Evolutionary conservation across 208 protist species (phyloP).

Genomic region (Leishmania guyanensis): DNA sequence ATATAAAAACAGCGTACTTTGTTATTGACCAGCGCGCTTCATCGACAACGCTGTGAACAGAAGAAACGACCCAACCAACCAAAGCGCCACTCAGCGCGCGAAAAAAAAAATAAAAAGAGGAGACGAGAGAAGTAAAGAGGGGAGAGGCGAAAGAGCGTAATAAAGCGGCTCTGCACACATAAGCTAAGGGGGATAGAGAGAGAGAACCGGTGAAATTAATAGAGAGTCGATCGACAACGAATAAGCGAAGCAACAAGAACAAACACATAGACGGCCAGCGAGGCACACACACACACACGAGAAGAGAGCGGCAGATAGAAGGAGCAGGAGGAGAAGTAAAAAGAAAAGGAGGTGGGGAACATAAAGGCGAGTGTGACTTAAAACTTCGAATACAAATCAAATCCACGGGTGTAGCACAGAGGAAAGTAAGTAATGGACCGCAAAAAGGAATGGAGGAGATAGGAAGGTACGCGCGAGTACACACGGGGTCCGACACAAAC

Average conservation of each 20-base stretch:
- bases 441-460: not conserved
- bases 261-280: not conserved
- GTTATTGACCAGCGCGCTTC: not conserved
- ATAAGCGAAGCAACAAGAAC: not conserved
- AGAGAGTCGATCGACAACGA: constrained; percentile 4
- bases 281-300: not conserved
- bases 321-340: not conserved
- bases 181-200: not conserved
- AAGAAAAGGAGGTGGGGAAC: not conserved
- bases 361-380: not conserved
- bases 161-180: not conserved
- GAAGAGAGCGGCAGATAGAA: not conserved
- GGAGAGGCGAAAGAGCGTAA: not conserved
- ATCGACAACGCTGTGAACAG: not conserved
- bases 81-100: not conserved
- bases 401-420: not conserved
- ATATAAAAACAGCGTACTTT: not conserved
- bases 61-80: not conserved
- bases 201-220: not conserved
- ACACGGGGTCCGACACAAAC: not conserved
- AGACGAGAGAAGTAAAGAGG: too few relatives aligned
- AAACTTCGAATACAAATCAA: not conserved
- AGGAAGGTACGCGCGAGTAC: not conserved
- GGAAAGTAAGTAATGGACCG: not conserved
- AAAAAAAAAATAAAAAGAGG: not conserved